phyloP scores from a whole-genome alignment of 441 rosid species.

The Breynia disticha region DNA sequence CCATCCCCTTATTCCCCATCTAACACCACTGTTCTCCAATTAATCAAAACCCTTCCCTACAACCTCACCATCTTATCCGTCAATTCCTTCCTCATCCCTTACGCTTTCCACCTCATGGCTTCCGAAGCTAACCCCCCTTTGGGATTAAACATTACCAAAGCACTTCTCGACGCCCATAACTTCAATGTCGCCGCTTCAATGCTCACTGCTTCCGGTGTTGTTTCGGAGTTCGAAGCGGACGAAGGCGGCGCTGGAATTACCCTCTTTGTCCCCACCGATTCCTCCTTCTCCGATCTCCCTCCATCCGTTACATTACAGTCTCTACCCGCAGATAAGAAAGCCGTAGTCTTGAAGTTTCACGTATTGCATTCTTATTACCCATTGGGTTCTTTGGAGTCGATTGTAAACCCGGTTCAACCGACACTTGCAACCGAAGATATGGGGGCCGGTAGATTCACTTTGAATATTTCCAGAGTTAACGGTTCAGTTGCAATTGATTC shows the following conservation, averaged over 20 bases:
- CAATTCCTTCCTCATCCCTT: constrained; percentile 48
- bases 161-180: constrained; percentile 63
- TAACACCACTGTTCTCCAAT: constrained; percentile 49
- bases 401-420: constrained; percentile 81
- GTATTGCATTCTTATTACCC: constrained; percentile 88
- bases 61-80: constrained; percentile 58
- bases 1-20: constrained; percentile 35
- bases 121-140: constrained; percentile 52
- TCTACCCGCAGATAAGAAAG: constrained; percentile 56
- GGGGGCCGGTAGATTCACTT: constrained; percentile 72
- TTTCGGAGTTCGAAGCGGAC: constrained; percentile 56
- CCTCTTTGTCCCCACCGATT: constrained; percentile 72
- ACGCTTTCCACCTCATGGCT: constrained; percentile 57
- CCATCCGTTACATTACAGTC: constrained; percentile 50
- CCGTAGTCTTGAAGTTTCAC: constrained; percentile 60
- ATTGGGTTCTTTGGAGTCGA: constrained; percentile 71
- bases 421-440: constrained; percentile 72
- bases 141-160: constrained; percentile 63
- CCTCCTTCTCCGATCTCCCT: constrained; percentile 66
- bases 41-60: constrained; percentile 49
- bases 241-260: constrained; percentile 87
- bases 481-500: constrained; percentile 71
- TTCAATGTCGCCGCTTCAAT: constrained; percentile 75
- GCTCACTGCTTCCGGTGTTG: constrained; percentile 69
- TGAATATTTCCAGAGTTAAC: constrained; percentile 70